Evolutionary conservation across 75 land plant species (phyloP), one percentile per base, ranked within the genome.

Genomic region (Isoetes taiwanensis): DNA sequence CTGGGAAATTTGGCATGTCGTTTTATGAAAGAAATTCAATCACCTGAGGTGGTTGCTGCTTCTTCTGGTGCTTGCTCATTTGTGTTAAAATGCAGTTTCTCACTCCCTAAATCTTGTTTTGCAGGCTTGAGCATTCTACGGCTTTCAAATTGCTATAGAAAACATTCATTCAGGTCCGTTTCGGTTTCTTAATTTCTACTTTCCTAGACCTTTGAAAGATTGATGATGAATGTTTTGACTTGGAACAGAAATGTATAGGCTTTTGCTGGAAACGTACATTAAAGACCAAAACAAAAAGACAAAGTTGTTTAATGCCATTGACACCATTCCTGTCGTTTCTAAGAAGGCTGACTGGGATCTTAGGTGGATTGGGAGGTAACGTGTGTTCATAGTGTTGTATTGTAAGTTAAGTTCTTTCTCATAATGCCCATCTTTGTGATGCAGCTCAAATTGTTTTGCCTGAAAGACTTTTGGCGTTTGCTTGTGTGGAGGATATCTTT

Each of bases 21-120:
- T 3, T 62, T 62, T 35, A 43, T 62, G 64, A 62, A 62, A 19
- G 64, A 62, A 24, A 21, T 62, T 19, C 64, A 62, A 35, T 11
- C 39, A 5, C 59, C 65, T 1, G 65, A 64, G 65, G 50, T 46
- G 25, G 25, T 5, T n/a, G n/a, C n/a, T n/a, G n/a, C n/a, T n/a
- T n/a, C n/a, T n/a, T n/a, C n/a, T n/a, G n/a, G 19, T 37, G 39
- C 39, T 9, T 37, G 14, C 39, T n/a, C n/a, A n/a, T n/a, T n/a
- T n/a, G n/a, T n/a, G n/a, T n/a, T n/a, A n/a, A n/a, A n/a, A n/a
- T n/a, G n/a, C n/a, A n/a, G n/a, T n/a, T n/a, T n/a, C n/a, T n/a
- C n/a, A n/a, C n/a, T n/a, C n/a, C n/a, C n/a, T 23, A 19, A 19
- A 8, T n/a, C 16, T 5, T n/a, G 4, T 46, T 46, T 46, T 5